phyloP scores from a whole-genome alignment of 1,284 basidiomycete genomes.

The Austroboletus rostrupii region DNA sequence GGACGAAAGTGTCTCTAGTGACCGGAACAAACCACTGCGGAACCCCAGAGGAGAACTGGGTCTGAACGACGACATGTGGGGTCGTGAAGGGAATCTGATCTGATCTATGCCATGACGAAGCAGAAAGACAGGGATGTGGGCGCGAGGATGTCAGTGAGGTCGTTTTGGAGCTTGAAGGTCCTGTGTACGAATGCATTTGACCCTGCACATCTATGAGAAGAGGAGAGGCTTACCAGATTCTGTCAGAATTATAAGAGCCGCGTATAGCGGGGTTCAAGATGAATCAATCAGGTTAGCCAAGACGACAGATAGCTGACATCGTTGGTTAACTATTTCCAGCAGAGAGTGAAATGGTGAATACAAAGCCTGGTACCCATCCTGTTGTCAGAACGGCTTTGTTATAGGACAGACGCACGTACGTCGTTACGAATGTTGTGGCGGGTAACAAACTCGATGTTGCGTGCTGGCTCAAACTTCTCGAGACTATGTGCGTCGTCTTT shows the following conservation, averaged over 20 bases:
- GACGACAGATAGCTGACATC: slow-evolving; percentile 44
- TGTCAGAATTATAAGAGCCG: slow-evolving; percentile 54
- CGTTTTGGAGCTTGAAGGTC: slow-evolving; percentile 35
- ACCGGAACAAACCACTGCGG: slow-evolving; percentile 56
- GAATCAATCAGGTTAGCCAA: slow-evolving; percentile 54
- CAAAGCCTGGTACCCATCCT: slow-evolving; percentile 13
- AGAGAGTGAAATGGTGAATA: slow-evolving; percentile 53
- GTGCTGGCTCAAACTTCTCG: slow-evolving; percentile 57
- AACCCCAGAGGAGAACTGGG: slow-evolving; percentile 48
- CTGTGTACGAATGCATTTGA: slow-evolving; percentile 15
- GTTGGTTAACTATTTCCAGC: slow-evolving; percentile 46
- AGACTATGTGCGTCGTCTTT: slow-evolving; percentile 58
- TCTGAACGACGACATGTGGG: slow-evolving; percentile 49
- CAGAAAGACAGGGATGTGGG: slow-evolving; percentile 55
- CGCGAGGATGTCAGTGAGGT: slow-evolving; percentile 48
- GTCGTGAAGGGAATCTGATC: slow-evolving; percentile 25
- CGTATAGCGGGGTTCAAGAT: slow-evolving; percentile 49
- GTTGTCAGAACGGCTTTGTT: slow-evolving; percentile 7
- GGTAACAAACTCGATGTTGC: slow-evolving; percentile 59
- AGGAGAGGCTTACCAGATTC: slow-evolving; percentile 38
- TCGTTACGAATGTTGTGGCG: slow-evolving; percentile 8
- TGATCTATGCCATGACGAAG: slow-evolving; percentile 38
- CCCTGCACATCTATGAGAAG: neutral
- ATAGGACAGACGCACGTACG: slow-evolving; percentile 17
- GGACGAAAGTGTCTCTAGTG: slow-evolving; percentile 51